Evolutionary conservation across 2,329 filamentous ascomycete species (phyloP).

Genomic region (Westerdykella aurantiaca): DNA sequence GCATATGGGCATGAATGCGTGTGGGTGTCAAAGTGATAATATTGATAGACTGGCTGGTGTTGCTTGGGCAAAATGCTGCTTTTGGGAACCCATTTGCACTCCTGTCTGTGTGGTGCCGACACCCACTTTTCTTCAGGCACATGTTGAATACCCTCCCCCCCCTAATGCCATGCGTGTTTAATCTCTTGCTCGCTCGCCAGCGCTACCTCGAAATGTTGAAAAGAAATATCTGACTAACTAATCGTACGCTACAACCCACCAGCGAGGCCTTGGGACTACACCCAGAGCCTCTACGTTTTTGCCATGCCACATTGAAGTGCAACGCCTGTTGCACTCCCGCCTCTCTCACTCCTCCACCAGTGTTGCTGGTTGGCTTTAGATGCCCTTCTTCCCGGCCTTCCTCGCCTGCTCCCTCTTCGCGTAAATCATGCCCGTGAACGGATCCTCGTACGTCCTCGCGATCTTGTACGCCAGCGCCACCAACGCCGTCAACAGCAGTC

Average conservation of each 20-base stretch:
- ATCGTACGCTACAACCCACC: neutral
- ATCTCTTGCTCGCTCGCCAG: neutral
- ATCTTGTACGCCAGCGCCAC: conserved; percentile 75
- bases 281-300: too few relatives aligned
- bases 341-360: neutral
- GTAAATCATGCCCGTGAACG: conserved; percentile 91
- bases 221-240: neutral
- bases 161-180: conserved; percentile 1
- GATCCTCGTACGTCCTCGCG: conserved; percentile 83
- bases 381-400: conserved; percentile 35
- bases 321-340: neutral
- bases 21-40: too few relatives aligned
- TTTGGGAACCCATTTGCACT: too few relatives aligned
- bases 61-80: too few relatives aligned
- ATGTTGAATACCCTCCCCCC: too few relatives aligned
- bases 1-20: too few relatives aligned
- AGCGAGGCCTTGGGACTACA: neutral
- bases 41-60: too few relatives aligned
- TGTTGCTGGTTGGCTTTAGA: too few relatives aligned
- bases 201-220: neutral
- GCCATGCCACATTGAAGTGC: too few relatives aligned
- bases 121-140: neutral
- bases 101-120: too few relatives aligned
- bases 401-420: conserved; percentile 65
- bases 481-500: conserved; percentile 66